Evolutionary conservation across 805 yeast species (phyloP).

Genomic region (Candida glaebosa): DNA sequence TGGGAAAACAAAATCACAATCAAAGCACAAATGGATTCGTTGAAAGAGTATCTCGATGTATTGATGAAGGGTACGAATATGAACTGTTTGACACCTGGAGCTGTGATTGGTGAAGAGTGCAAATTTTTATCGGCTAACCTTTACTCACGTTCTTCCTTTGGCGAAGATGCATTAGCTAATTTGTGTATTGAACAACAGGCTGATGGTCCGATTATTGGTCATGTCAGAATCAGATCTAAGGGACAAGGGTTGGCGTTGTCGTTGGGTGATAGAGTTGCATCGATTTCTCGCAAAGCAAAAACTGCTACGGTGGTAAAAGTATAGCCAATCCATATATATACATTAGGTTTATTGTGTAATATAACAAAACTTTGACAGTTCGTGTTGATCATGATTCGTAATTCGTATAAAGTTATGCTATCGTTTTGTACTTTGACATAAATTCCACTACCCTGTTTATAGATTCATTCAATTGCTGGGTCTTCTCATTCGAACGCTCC

Average conservation of each 20-base stretch:
- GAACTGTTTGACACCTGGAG: constrained; percentile 91
- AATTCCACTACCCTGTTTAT: constrained; percentile 2
- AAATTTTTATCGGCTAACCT: constrained; percentile 91
- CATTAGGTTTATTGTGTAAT: not conserved
- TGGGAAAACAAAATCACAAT: constrained; percentile 98
- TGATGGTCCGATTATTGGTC: constrained; percentile 80
- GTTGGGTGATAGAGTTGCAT: constrained; percentile 90
- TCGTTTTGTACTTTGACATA: not conserved
- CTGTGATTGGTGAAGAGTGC: constrained; percentile 84
- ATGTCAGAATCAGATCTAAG: constrained; percentile 93
- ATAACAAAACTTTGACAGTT: not conserved
- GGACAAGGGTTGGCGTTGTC: constrained; percentile 97
- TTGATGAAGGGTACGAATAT: constrained; percentile 83
- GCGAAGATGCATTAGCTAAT: constrained; percentile 97
- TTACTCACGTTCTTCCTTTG: constrained; percentile 89
- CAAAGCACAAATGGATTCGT: constrained; percentile 59
- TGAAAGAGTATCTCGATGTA: constrained; percentile 75
- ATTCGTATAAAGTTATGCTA: not conserved
- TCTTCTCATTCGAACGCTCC: constrained; percentile 13
- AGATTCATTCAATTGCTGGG: constrained; percentile 8
- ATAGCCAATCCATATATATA: not conserved
- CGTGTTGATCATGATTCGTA: not conserved
- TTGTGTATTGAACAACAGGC: constrained; percentile 83
- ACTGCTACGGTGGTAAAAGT: constrained; percentile 11
- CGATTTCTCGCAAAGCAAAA: constrained; percentile 56